Evolutionary conservation across 345 rosid genomes (phyloP), one percentile per base, ranked within the genome.

Genomic region (Populus davidiana): DNA sequence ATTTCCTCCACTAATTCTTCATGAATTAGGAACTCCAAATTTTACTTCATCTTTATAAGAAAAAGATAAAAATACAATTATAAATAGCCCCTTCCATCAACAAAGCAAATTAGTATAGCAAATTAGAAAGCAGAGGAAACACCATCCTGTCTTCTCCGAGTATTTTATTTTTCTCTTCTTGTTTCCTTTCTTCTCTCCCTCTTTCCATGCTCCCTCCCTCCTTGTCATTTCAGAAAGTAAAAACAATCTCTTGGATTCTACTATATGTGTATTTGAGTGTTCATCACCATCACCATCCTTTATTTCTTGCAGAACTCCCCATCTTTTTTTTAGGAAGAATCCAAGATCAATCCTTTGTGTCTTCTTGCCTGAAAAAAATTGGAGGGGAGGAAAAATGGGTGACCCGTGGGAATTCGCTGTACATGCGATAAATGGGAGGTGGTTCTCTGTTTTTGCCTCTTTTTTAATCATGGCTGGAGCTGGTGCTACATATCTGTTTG

Each of bases 391-490:
- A 25, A 72, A 29, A 73, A 79, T 79, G 81, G 82, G 65, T 16
- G 91, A 86, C 36, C 20, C 47, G 39, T 31, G 73, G 64, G 72
- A 68, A 68, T 92, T 93, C 78, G 56, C 86, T 49, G 67, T 83
- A 1, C 90, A 90, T 74, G 73, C 91, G 41, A 10, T 93, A 11
- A 75, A 65, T 20, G 97, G 97, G 50, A 84, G 98, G 83, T 94
- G 97, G 98, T 94, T 94, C 82, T 85, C 92, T 21, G 90, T 92
- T 17, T 94, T 91, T 80, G 98, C 97, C 1, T 89, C 98, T 0
- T 94, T 92, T 84, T 82, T 94, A 70, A 88, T 94, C 79, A 94
- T 94, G 98, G 88, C 92, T 12, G 94, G 97, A 27, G 95, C 98
- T 21, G 97, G 98, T 6, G 96, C 93, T 14, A 94, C 98, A 0